These are phyloP conservation scores for Aspergillus carlsbadensis DNA, from an alignment of 495 filamentous ascomycete species.

Conservation along the genomic window DNA sequence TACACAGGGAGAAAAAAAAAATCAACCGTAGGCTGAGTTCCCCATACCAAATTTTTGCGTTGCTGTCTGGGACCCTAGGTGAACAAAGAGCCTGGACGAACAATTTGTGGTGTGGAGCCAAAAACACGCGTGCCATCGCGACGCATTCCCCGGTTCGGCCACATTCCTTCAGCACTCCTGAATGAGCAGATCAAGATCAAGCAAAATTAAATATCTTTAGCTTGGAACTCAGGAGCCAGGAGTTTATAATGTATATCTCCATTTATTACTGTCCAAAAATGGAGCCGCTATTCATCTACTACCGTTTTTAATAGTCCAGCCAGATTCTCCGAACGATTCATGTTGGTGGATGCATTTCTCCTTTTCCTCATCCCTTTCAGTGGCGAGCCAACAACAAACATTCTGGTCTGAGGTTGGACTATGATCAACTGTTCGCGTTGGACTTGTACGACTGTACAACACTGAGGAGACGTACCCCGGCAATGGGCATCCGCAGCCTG, in stretches of 20 bases:
- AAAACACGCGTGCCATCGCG: slow-evolving; percentile 17
- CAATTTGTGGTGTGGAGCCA: slow-evolving; percentile 11
- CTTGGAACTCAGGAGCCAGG: no score
- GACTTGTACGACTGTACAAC: no score
- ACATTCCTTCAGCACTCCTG: neutral
- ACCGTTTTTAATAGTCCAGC: neutral
- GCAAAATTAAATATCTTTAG: neutral
- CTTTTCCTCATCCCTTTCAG: slow-evolving; percentile 3
- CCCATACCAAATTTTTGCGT: neutral
- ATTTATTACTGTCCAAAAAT: neutral
- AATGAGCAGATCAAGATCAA: neutral
- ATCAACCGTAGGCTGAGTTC: neutral
- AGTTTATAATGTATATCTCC: neutral
- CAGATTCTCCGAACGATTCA: slow-evolving; percentile 11
- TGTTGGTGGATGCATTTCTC: neutral
- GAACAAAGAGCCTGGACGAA: neutral
- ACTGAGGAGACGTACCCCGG: no score
- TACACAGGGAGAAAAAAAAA: neutral
- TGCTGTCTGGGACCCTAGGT: slow-evolving; percentile 15
- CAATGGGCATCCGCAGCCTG: neutral
- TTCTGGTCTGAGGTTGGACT: neutral
- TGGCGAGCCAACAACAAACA: neutral
- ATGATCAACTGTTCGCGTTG: neutral
- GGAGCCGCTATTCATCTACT: neutral
- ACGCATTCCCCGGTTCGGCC: slow-evolving; percentile 13